Base-by-base conservation (phyloP, 192 early-diverging fungal genomes). In the Podila horticola region DNA sequence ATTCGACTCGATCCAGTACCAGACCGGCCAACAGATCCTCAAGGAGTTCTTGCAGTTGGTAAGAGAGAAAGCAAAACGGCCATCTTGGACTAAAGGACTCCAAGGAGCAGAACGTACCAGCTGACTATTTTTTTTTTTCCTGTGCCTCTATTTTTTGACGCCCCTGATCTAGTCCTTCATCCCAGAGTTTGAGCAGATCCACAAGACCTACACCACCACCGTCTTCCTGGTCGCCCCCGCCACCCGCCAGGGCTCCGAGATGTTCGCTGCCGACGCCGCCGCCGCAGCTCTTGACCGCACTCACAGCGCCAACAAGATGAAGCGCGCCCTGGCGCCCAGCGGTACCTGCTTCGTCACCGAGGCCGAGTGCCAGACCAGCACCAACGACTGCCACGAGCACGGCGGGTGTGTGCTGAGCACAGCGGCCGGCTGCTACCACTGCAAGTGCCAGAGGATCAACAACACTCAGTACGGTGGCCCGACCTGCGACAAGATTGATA, bases 141-240 rank as follows among this genome's bases (percentile, higher is more conserved):
- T 30, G 58, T 10, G 24, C 26, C 26, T 19, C 26, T 5, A 33
- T 62, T 62, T 11, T 33, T 30, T 62, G 61, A 60, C 58, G 12
- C 30, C 0, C 33, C 24, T 15, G 24, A 22, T 19, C 34, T 48
- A n/a, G n/a, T n/a, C 71, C 10, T 69, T 81, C 22, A 73, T 81
- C 24, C 77, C 77, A 2, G 67, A 81, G 62, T 81, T 73, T 69
- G 77, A 73, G 58, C 71, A 81, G 62, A 81, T 81, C 31, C 77
- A 81, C 77, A 73, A 81, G 58, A 69, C 70, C 1, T 81, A 69
- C 38, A 81, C 77, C 48, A 36, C 77, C 10, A 81, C 77, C 62
- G 69, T 81, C 55, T 62, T 81, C 28, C 49, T 73, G 62, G 65
- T 81, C n/a, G 70, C 50, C 9, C 77, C 71, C 41, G 64, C 11